Evolutionary conservation across 139 green algal genomes (phyloP), one percentile per base, ranked within the genome.

Genomic region (Gonium pectorale): DNA sequence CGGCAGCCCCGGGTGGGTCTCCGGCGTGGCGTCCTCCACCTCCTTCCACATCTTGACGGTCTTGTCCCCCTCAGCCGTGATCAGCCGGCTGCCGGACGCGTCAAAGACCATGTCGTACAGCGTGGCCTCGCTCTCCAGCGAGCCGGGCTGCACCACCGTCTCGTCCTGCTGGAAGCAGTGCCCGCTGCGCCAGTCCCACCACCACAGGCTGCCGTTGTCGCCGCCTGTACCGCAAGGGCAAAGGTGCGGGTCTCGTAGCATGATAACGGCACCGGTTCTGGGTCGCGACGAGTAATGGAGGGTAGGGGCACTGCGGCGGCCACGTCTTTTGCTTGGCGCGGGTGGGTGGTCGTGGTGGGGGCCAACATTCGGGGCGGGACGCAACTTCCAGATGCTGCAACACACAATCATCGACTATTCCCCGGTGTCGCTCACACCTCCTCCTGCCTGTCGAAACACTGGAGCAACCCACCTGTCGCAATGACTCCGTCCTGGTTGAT

Each of bases 31-130:
- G 3, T 88, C 79, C 60, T 93, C 87, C 72, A 99, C 97, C 90
- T 99, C 94, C 80, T 97, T 96, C 95, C 95, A 99, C 92, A 99
- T 97, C 87, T 99, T 99, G 83, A 99, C 95, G 22, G 96, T 98
- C 91, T 99, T 99, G 91, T 99, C 75, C 31, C 75, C 75, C 54
- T 82, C 75, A 0, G 77, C 62, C 13, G 77, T 73, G 62, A 83
- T 83, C 27, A 83, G 77, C 22, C 71, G 44, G 54, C 3, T 51
- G 63, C 85, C 85, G 40, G 60, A 68, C 60, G 73, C 51, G 73
- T 95, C 91, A 68, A 92, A 94, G 19, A 81, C 60, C 35, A 64
- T 54, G 29, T 91, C 91, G 56, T 91, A 94, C 51, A 95, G 88
- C 33, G 86, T 88, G 15, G 80, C 79, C 82, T 93, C 88, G 26